Evolutionary conservation across 495 filamentous ascomycete genomes (phyloP), one percentile per base, ranked within the genome.

Genomic region (Wilcoxina mikolae): DNA sequence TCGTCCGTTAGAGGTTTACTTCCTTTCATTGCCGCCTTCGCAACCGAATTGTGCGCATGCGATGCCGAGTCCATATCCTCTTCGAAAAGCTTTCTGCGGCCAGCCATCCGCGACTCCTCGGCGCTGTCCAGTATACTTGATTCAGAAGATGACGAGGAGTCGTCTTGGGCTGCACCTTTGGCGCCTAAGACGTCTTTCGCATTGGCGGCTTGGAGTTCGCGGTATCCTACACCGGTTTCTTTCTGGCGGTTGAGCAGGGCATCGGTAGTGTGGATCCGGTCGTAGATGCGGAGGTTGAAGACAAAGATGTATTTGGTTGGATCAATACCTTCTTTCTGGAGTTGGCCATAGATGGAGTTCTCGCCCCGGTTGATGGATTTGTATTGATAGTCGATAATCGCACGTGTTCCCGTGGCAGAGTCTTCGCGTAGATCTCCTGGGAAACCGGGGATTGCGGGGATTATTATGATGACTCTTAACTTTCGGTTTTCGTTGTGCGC

Each of bases 381-480:
- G 70, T 90, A 98, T 67, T 95, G 90, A 67, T 95, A 98, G 64
- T 95, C 89, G 87, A 98, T 98, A 64, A 95, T 98, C 2, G 88
- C 88, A 54, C 87, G 71, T 0, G 90, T 95, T 22, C 91, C 90
- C 18, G 76, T 76, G 0, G 91, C 90, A 24, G 82, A 86, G 58
- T 82, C 79, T 15, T 85, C 80, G 29, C 90, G 70, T 10, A 98
- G 71, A 67, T 95, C 90, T 9, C 91, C 90, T 1, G 90, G 87
- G 65, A 96, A 96, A 0, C 91, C 90, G 3, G 90, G 91, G 54
- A 95, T 83, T 0, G 86, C 82, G 4, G 90, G 90, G 27, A 95
- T 90, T 2, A 95, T 55, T 54, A 90, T 78, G 51, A 98, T 93
- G 54, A 98, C 77, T 4, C 85, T 74, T 73, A 98, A 98, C 60